Conservation (phyloP, 1,284 basidiomycete genomes). For the Irpex sp. region DNA sequence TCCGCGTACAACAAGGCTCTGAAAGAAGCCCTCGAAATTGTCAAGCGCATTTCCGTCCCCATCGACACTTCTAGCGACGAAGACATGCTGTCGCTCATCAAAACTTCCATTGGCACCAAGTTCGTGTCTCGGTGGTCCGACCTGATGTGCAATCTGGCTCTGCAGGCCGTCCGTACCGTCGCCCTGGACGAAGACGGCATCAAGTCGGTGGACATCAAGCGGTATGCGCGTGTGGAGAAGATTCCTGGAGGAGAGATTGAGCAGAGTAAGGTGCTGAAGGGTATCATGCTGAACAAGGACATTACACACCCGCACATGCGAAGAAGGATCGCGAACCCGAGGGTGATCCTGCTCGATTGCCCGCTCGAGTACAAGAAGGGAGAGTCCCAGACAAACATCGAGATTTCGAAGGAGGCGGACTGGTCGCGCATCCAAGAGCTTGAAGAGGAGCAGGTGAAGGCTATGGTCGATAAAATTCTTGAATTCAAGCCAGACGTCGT, state of each 20-base stretch:
- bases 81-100: constrained; percentile 96
- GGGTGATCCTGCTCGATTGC: constrained; percentile 92
- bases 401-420: constrained; percentile 92
- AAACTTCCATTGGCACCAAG: constrained; percentile 99
- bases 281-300: constrained; percentile 99
- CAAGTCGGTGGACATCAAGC: constrained; percentile 95
- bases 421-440: constrained; percentile 93
- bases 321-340: constrained; percentile 85
- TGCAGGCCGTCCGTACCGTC: constrained; percentile 90
- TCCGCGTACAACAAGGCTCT: constrained; percentile 96
- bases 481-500: constrained; percentile 96
- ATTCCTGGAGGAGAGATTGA: constrained; percentile 98
- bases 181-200: constrained; percentile 60
- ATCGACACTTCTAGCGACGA: constrained; percentile 86
- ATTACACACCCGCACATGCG: constrained; percentile 98
- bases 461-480: constrained; percentile 82
- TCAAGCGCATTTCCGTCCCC: constrained; percentile 84
- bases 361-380: constrained; percentile 99
- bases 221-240: constrained; percentile 97
- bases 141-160: constrained; percentile 94
- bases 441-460: constrained; percentile 96
- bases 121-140: constrained; percentile 96
- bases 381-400: constrained; percentile 98
- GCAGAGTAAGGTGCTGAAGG: constrained; percentile 82
- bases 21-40: constrained; percentile 86